These are phyloP conservation scores for Capsicum rhomboideum DNA, from an alignment of 257 asterid species.

Conservation along the genomic window DNA sequence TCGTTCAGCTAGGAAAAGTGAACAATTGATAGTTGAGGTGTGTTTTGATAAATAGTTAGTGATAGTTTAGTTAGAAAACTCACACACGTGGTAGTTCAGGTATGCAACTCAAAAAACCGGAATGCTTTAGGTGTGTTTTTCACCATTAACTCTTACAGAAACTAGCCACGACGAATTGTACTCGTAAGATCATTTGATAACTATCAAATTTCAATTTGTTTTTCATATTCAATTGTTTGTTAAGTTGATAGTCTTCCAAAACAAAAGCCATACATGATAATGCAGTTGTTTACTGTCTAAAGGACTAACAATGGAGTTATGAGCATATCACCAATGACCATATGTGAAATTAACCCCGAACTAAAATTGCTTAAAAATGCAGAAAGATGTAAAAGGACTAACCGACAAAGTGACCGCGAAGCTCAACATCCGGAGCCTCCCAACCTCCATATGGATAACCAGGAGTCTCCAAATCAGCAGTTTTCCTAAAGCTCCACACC, in stretches of 20 bases:
- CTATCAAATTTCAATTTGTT: too few relatives aligned
- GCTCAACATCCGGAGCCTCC: constrained; percentile 62
- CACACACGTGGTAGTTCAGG: too few relatives aligned
- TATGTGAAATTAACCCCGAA: background rate
- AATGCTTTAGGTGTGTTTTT: too few relatives aligned
- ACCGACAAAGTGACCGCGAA: constrained; percentile 98
- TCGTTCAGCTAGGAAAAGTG: too few relatives aligned
- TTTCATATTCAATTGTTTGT: too few relatives aligned
- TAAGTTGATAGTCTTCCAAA: background rate
- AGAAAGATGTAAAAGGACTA: background rate
- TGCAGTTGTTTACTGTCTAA: background rate
- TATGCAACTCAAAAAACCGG: too few relatives aligned
- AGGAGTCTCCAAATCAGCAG: constrained; percentile 60
- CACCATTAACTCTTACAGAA: too few relatives aligned
- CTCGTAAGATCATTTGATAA: too few relatives aligned
- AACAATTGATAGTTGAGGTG: too few relatives aligned
- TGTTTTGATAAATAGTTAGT: too few relatives aligned
- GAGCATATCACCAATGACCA: background rate
- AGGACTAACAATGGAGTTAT: background rate
- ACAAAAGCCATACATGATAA: background rate
- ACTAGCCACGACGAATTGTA: too few relatives aligned
- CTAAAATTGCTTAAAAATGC: background rate
- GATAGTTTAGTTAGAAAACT: too few relatives aligned
- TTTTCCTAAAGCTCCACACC: constrained; percentile 80
- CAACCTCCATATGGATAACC: constrained; percentile 85